phyloP scores from a whole-genome alignment of 768 basidiomycete species.

The Lactarius deliciosus region DNA sequence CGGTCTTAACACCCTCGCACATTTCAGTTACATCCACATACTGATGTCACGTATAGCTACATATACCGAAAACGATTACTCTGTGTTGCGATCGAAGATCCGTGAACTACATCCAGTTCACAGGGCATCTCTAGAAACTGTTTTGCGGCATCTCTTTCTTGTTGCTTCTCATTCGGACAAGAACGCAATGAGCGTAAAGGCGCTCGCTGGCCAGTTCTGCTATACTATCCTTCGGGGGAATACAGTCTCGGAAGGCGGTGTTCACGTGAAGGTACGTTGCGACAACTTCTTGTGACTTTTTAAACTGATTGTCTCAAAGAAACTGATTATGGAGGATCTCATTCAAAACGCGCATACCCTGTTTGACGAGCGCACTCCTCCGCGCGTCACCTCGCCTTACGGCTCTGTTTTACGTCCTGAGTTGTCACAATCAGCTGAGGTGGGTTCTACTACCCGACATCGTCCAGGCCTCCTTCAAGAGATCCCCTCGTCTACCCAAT shows the following conservation, averaged over 20 bases:
- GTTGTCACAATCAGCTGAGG: not conserved
- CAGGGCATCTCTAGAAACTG: not conserved
- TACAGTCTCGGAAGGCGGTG: not conserved
- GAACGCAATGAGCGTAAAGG: not conserved
- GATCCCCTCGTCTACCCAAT: not conserved
- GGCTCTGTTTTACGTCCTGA: not conserved
- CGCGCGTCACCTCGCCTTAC: not conserved
- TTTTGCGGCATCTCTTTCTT: not conserved
- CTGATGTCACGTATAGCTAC: not conserved
- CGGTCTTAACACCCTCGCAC: not conserved
- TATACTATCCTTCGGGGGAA: not conserved
- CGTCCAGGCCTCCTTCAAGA: not conserved
- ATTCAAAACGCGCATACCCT: not conserved
- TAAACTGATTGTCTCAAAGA: too few species aligned
- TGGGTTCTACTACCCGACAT: not conserved
- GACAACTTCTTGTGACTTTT: not conserved
- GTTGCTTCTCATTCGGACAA: not conserved
- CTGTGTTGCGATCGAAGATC: not conserved
- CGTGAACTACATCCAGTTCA: not conserved
- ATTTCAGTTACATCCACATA: not conserved
- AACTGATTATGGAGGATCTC: not conserved
- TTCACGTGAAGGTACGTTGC: not conserved
- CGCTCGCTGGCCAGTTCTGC: not conserved
- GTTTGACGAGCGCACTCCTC: not conserved
- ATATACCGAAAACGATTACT: not conserved